Conservation (phyloP, 139 green algal species). For the Astrephomene gubernaculifera region DNA sequence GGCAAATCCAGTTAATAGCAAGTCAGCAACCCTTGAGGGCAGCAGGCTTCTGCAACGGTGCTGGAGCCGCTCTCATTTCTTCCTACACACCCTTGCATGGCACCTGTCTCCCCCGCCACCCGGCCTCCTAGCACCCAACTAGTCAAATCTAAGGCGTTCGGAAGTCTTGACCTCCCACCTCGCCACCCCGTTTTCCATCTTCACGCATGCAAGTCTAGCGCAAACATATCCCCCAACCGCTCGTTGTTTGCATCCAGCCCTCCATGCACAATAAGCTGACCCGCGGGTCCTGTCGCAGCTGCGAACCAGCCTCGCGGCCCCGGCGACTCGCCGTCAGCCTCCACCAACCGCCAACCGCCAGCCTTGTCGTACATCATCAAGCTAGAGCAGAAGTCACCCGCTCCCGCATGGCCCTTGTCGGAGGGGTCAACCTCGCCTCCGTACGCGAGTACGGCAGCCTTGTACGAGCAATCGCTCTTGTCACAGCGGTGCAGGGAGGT, state of each 20-base stretch:
- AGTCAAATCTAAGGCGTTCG: too few relatives aligned
- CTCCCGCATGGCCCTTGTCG: constrained; percentile 62
- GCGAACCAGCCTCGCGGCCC: constrained; percentile 65
- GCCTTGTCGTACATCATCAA: neutral
- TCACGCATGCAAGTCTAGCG: constrained; percentile 14
- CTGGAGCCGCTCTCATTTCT: too few relatives aligned
- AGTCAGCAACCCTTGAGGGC: too few relatives aligned
- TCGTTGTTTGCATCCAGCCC: constrained; percentile 60
- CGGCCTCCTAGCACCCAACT: too few relatives aligned
- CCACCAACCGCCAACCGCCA: constrained; percentile 39
- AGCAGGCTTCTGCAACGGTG: too few relatives aligned
- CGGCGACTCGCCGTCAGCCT: constrained; percentile 28
- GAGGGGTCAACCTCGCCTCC: constrained; percentile 72
- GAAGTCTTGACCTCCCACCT: too few relatives aligned
- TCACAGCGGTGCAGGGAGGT: constrained; percentile 44
- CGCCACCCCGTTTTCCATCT: neutral
- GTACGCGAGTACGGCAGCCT: constrained; percentile 53
- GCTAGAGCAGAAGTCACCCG: constrained; percentile 57
- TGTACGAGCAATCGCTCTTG: constrained; percentile 25
- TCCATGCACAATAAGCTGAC: constrained; percentile 58
- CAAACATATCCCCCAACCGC: constrained; percentile 62
- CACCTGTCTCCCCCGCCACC: too few relatives aligned
- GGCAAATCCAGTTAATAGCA: too few relatives aligned
- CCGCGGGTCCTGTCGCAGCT: neutral
- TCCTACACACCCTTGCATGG: too few relatives aligned